Base-by-base conservation (phyloP, 495 filamentous ascomycete genomes). In the Podospora australis region DNA sequence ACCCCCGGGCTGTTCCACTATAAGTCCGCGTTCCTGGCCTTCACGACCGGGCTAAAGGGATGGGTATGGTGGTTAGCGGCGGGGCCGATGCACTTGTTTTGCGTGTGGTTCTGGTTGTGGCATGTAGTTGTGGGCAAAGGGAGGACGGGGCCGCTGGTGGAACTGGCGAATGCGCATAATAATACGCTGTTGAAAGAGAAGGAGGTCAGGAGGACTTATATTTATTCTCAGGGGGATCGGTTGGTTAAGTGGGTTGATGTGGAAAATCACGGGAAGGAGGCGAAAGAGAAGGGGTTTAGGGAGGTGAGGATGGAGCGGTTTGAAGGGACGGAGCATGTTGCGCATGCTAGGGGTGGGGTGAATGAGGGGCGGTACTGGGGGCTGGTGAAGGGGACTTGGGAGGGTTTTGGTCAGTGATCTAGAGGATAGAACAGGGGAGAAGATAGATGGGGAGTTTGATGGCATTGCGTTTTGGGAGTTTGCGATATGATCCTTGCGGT, bases 321-420 rank as follows among this genome's bases (percentile, higher is more conserved):
- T 46, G 57, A 49, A 21, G 48, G 61, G 26, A 67, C 63, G 3
- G 55, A 58, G 20, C 71, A 74, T 55, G 72, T 75, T 6, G 60
- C 65, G 14, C 70, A 70, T 55, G 68, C 59, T 47, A 59, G 66
- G 34, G 48, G 44, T 8, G 63, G 64, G 39, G 48, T 39, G 13
- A 62, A 73, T 41, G 40, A 53, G 53, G 49, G 51, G 48, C 49
- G 72, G 38, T 76, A 76, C 51, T 74, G 72, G 72, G 45, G 44
- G 6, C 49, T 63, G 32, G 57, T 72, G 9, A 56, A 36, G 25
- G 55, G 66, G 43, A 62, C 61, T 0, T 76, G 71, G 70, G 56
- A 67, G 28, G 63, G 58, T 25, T 14, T 6, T 32, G 26, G 19
- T 21, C 16, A 26, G 25, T 26, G n/a, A 24, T 32, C 26, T 29